phyloP scores from a whole-genome alignment of 2,329 filamentous ascomycete species.

The Botrytis deweyae region DNA sequence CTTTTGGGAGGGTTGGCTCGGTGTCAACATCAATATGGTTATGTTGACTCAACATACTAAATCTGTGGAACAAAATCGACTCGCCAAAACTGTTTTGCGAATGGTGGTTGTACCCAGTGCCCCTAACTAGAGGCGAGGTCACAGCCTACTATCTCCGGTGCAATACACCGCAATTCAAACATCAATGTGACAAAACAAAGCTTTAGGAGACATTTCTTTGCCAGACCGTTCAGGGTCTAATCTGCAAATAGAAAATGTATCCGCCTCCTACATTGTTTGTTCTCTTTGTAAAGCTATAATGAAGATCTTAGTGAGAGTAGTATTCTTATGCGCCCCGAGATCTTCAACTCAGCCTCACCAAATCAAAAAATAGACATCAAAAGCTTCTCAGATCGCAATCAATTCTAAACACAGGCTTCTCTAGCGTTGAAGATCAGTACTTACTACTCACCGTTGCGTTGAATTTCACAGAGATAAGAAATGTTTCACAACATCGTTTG shows the following conservation, averaged over 20 bases:
- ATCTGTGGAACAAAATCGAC: background rate
- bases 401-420: background rate
- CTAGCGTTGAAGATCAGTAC: background rate
- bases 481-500: constrained; percentile 11
- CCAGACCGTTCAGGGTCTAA: background rate
- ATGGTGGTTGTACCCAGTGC: background rate
- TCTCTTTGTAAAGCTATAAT: background rate
- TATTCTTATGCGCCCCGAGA: background rate
- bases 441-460: background rate
- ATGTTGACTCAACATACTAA: background rate
- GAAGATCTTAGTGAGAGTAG: background rate
- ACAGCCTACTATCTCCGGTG: background rate
- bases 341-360: background rate
- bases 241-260: background rate
- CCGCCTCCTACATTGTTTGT: background rate
- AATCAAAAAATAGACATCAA: background rate
- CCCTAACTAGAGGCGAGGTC: background rate
- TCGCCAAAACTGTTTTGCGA: background rate
- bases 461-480: background rate
- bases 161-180: background rate
- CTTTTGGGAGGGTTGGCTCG: background rate
- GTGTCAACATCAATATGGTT: background rate
- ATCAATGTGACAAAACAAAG: background rate
- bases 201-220: background rate
- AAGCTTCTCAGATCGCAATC: background rate